Conservation (phyloP, 257 asterid species). For the Solanum dulcamara region DNA sequence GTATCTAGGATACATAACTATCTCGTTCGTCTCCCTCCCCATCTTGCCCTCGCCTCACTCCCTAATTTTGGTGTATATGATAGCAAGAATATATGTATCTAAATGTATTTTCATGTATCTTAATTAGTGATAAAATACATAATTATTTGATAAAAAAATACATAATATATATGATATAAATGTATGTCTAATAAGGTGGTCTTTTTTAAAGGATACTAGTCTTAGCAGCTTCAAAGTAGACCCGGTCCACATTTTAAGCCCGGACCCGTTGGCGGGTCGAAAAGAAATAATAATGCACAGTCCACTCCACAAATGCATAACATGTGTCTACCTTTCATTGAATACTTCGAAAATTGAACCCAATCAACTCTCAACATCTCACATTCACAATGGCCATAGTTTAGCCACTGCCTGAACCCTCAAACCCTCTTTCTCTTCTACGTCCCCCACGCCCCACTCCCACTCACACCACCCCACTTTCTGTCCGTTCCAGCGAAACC, state of each 20-base stretch:
- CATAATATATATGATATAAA: too few species aligned
- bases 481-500: background rate
- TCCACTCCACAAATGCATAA: background rate
- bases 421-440: slow-evolving; percentile 1
- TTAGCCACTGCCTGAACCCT: slow-evolving; percentile 1
- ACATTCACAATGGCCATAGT: background rate
- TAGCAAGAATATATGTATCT: too few species aligned
- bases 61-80: too few species aligned
- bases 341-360: background rate
- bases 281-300: background rate
- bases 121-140: too few species aligned
- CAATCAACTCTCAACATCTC: background rate
- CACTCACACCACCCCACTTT: background rate
- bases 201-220: too few species aligned
- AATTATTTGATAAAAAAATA: too few species aligned
- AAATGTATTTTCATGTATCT: too few species aligned
- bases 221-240: too few species aligned
- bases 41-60: too few species aligned
- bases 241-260: background rate
- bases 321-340: background rate
- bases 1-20: too few species aligned
- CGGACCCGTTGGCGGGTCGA: background rate
- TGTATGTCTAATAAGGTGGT: too few species aligned
- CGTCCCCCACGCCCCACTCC: background rate
- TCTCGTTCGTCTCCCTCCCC: too few species aligned